phyloP scores from a whole-genome alignment of 2,329 filamentous ascomycete species.

The Parastagonospora nodorum region DNA sequence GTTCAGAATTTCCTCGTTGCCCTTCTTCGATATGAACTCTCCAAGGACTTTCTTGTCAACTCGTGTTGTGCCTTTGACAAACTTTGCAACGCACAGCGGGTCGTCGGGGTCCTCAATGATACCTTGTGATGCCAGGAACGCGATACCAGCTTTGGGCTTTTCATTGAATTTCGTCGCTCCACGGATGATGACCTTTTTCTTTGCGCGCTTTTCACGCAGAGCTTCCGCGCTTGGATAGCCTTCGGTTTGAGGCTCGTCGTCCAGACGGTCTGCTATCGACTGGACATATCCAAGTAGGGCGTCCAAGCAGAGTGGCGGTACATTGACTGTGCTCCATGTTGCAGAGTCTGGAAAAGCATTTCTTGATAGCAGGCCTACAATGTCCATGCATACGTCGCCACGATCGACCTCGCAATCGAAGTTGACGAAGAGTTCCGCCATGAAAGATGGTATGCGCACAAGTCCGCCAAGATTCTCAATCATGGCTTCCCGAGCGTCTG shows the following conservation, averaged over 20 bases:
- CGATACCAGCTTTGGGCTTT: constrained; percentile 85
- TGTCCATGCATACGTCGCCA: constrained; percentile 90
- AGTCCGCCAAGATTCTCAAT: constrained; percentile 93
- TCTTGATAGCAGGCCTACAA: constrained; percentile 87
- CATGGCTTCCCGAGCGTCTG: constrained; percentile 97
- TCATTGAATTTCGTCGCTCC: constrained; percentile 94
- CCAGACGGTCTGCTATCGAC: constrained; percentile 84
- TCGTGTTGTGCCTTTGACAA: constrained; percentile 83
- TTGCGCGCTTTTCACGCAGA: constrained; percentile 73
- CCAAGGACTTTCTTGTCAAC: constrained; percentile 90
- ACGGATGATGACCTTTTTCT: constrained; percentile 86
- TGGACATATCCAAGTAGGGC: constrained; percentile 89
- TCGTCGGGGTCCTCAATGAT: constrained; percentile 80
- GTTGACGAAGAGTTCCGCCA: constrained; percentile 95
- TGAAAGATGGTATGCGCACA: constrained; percentile 89
- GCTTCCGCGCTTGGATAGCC: constrained; percentile 68
- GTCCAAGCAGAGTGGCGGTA: constrained; percentile 91
- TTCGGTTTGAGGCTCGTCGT: constrained; percentile 68
- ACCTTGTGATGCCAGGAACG: constrained; percentile 81
- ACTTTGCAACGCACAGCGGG: constrained; percentile 78
- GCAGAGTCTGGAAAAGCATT: constrained; percentile 97
- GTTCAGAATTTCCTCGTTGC: constrained; percentile 81
- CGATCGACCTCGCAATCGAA: constrained; percentile 96
- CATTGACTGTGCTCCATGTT: constrained; percentile 98
- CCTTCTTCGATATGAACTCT: constrained; percentile 89